Evolutionary conservation across 805 yeast species (phyloP).

Genomic region (Candida succiphila): DNA sequence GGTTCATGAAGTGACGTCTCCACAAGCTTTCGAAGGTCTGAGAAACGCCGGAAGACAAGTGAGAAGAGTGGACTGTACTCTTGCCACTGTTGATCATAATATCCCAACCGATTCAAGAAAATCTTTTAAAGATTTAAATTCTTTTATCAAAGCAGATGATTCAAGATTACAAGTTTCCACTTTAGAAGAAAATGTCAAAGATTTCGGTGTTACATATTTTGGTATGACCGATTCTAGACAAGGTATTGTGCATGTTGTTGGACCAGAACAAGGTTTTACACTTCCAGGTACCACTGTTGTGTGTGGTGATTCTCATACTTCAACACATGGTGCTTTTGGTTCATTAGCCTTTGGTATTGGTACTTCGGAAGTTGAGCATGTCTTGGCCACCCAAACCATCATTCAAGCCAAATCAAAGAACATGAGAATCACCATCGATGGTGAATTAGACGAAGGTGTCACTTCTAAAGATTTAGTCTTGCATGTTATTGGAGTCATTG

Average conservation of each 20-base stretch:
- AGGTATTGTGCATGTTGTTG: conserved; percentile 97
- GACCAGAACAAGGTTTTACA: conserved; percentile 98
- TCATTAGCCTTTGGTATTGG: conserved; percentile 98
- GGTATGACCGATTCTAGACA: conserved; percentile 94
- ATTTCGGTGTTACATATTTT: conserved; percentile 81
- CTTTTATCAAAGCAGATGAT: conserved; percentile 85
- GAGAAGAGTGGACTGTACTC: conserved; percentile 86
- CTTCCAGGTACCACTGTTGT: conserved; percentile 98
- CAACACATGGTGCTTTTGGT: conserved; percentile 99
- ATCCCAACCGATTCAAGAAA: conserved; percentile 91
- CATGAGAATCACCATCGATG: conserved; percentile 83
- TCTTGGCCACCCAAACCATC: conserved; percentile 91
- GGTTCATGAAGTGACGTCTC: conserved; percentile 98
- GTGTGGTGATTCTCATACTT: conserved; percentile 98
- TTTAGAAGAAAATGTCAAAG: conserved; percentile 84
- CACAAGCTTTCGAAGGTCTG: conserved; percentile 97
- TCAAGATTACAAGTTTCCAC: conserved; percentile 89
- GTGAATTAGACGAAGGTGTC: conserved; percentile 78
- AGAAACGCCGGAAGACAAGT: conserved; percentile 79
- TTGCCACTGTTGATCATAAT: conserved; percentile 95
- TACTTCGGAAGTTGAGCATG: conserved; percentile 98
- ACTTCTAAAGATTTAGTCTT: conserved; percentile 93
- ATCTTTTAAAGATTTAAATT: conserved; percentile 57
- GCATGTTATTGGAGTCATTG: conserved; percentile 92
- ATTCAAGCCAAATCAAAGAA: conserved; percentile 93